Evolutionary conservation across 306 rosid species (phyloP), one percentile per base, ranked within the genome.

Genomic region (Vigna trinervia): DNA sequence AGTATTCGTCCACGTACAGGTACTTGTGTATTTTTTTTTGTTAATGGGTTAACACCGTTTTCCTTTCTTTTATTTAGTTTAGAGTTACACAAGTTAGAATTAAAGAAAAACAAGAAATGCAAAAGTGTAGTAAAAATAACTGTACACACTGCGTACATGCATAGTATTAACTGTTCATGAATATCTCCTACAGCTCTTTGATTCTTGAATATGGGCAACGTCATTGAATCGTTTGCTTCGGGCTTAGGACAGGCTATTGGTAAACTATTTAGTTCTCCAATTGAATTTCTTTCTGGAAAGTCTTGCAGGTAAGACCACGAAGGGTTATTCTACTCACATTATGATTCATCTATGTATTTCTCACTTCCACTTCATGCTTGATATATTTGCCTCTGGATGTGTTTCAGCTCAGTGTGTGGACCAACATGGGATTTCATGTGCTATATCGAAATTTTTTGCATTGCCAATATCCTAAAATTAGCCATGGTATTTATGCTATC

Each of bases 361-460:
- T 61, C 34, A 45, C 38, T 52, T 52, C 59, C 14, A 3, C 50
- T 47, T 72, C 51, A 17, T 77, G 71, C 3, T 72, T 38, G 23
- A 56, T 15, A 53, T 48, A 51, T 57, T 2, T 20, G 11, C 76
- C 46, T 11, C 12, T 65, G 71, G 11, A 46, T 65, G 15, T 30
- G 12, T 80, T 52, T 70, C 93, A 91, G 92, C 56, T 85, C 97
- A 62, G 82, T 52, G 2, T 91, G 97, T 46, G 88, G 87, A 76
- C 83, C 92, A 66, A 85, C 92, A 76, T 89, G 97, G 97, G 97
- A 89, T 84, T 77, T 91, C 82, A 48, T 81, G 5, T 89, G 92
- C 69, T 87, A 86, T 78, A 80, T 89, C 6, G 90, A 91, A 63
- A 74, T 87, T n/a, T 89, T 91, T 48, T 91, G 94, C 38, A 17